Evolutionary conservation across 2,329 filamentous ascomycete species (phyloP), one percentile per base, ranked within the genome.

Genomic region (Biscogniauxia mediterranea): DNA sequence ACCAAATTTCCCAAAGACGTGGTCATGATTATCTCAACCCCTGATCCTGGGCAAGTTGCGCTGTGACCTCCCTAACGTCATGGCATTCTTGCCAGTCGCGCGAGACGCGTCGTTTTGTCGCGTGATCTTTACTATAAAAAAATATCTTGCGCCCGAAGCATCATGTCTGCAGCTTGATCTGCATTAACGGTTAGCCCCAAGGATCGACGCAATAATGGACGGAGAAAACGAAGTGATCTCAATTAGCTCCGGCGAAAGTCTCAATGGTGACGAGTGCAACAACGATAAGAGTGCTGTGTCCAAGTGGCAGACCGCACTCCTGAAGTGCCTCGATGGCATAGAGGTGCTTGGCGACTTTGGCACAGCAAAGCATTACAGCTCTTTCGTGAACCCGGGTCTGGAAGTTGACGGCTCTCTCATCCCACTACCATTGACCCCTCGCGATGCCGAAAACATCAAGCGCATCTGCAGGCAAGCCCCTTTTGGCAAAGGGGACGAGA

Each of bases 401-500:
- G 60, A 64, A 32, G 60, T 74, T 6, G 64, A 54, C 6, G 64
- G 63, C 19, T 52, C 56, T 2, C 42, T 66, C n/a, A 69, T 75
- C 49, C 63, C 70, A 3, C 62, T 75, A 5, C 73, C 72, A 1
- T 55, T 75, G 4, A 54, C 64, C 5, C 46, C 62, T 8, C 63
- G 61, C 5, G 70, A 75, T 55, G 72, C 71, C 0, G 62, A 68
- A 20, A 52, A 50, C 0, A 71, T 74, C 52, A 70, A 66, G 42
- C 57, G 56, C 19, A 61, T 55, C 23, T 71, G 66, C 19, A 63
- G 61, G 49, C 66, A 73, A 52, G 73, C 73, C 4, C 74, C 77
- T 0, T 79, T 76, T 61, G 74, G 76, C 11, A 75, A 72, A 55
- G 76, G 75, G 0, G 70, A 71, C 1, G 60, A 76, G 54, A 78